Percentiles rank a stretch among this genome's conserved stretches.
phyloP scores from a whole-genome alignment of 257 asterid genomes.

The Solanum rostratum region DNA sequence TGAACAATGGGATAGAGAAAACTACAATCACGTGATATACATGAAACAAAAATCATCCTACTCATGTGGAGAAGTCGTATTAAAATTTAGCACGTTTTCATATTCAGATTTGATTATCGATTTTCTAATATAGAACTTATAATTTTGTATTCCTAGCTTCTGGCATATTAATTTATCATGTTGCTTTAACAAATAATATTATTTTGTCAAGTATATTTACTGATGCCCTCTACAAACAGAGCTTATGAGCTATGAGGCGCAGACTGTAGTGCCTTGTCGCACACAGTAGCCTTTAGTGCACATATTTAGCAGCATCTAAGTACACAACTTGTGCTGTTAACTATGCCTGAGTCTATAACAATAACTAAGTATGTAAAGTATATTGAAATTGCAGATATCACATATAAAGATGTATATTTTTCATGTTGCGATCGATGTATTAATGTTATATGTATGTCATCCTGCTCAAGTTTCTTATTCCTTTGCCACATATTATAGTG shows the following conservation, averaged over 20 bases:
- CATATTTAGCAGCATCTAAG: background rate
- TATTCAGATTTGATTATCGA: background rate
- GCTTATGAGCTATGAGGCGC: background rate
- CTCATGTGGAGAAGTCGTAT: background rate
- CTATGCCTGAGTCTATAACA: background rate
- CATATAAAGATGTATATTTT: background rate
- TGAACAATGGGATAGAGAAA: background rate
- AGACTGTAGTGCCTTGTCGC: background rate
- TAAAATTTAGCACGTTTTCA: background rate
- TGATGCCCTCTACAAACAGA: background rate
- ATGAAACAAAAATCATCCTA: background rate
- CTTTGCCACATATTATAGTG: background rate
- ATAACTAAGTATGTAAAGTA: background rate
- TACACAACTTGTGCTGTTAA: background rate
- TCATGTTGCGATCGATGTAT: background rate
- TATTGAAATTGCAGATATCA: background rate
- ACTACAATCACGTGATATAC: background rate
- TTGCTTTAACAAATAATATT: background rate
- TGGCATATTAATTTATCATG: background rate
- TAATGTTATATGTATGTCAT: background rate
- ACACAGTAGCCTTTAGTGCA: background rate
- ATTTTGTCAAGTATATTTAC: background rate
- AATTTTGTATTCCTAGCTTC: background rate
- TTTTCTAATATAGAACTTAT: background rate
- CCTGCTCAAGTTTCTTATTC: background rate